Base-by-base conservation (phyloP, 2,329 filamentous ascomycete species). In the Fusarium poae region DNA sequence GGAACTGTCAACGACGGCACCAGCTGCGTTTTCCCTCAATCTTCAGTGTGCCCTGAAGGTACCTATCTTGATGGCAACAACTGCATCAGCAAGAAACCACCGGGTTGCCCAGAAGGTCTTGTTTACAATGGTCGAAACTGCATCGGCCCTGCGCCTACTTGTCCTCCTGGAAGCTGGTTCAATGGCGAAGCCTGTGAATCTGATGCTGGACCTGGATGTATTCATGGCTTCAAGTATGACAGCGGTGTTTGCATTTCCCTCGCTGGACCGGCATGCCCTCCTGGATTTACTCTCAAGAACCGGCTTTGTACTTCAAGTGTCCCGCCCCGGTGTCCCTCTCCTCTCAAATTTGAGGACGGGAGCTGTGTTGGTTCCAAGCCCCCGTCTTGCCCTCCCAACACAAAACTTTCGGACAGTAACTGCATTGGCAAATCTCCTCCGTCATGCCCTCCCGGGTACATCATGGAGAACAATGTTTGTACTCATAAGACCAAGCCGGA, bases 11-110 rank as follows among this genome's bases (percentile, higher is more conserved):
- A 67, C n/a, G 63, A 67, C 11, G 48, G 63, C 2, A 67, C 52
- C 6, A 63, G 58, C 21, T 67, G 65, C 21, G 63, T 67, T 9
- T 67, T 67, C n/a, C 65, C 65, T 11, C n/a, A 67, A 18, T 67
- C 63, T 5, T 67, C 57, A 2, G 63, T 67, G 2, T 67, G 58
- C 4, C 45, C 57, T n/a, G 40, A 56, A 18, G 65, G 53, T 1
- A 67, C 63, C 2, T 32, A 53, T 15, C 65, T 67, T 12, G 48
- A 64, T n/a, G 63, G 58, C 6, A 67, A 67, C 21, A 52, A 44
- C 23, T 67, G 65, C 5, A 62, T 67, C n/a, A 52, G 58, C 21
- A 55, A 40, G 21, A 46, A 32, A 6, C 43, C 30, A 4, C 62
- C 61, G 3, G 13, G 25, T 29, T 65, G 61, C 11, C 48, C 43